phyloP scores from a whole-genome alignment of 768 basidiomycete genomes.

The Leccinum incarnatum region DNA sequence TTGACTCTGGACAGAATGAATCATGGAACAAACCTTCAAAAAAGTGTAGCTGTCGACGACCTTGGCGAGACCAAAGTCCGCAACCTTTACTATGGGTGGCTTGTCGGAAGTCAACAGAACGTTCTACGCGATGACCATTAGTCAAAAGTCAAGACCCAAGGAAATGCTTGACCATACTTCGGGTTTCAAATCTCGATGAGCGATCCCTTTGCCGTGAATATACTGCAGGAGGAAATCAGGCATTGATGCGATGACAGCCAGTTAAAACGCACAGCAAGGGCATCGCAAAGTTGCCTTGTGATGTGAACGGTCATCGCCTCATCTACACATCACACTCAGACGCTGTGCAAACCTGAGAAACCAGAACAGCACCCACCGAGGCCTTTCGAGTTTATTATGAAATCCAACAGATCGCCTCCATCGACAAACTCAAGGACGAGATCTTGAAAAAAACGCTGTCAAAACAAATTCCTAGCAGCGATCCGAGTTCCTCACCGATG shows the following conservation, averaged over 20 bases:
- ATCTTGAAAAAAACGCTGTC: slow-evolving; percentile 44
- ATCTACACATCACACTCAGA: slow-evolving; percentile 28
- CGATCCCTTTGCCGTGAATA: slow-evolving; percentile 71
- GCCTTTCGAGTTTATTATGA: slow-evolving; percentile 60
- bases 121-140: slow-evolving; percentile 47
- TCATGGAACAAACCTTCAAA: slow-evolving; percentile 53
- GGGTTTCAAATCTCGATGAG: slow-evolving; percentile 94
- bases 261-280: slow-evolving; percentile 53
- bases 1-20: background rate
- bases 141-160: slow-evolving; percentile 3
- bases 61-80: slow-evolving; percentile 96
- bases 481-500: slow-evolving; percentile 46
- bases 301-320: slow-evolving; percentile 64
- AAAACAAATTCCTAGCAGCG: slow-evolving; percentile 10
- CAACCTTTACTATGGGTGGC: slow-evolving; percentile 80
- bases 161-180: slow-evolving; percentile 44
- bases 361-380: slow-evolving; percentile 46
- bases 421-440: slow-evolving; percentile 82
- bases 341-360: background rate
- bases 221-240: slow-evolving; percentile 38
- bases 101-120: slow-evolving; percentile 72
- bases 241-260: background rate
- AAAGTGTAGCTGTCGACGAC: slow-evolving; percentile 78
- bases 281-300: slow-evolving; percentile 81
- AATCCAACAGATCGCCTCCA: slow-evolving; percentile 87